Conservation (phyloP, 78 protist genomes). For the Dictyostelium capitatum region DNA sequence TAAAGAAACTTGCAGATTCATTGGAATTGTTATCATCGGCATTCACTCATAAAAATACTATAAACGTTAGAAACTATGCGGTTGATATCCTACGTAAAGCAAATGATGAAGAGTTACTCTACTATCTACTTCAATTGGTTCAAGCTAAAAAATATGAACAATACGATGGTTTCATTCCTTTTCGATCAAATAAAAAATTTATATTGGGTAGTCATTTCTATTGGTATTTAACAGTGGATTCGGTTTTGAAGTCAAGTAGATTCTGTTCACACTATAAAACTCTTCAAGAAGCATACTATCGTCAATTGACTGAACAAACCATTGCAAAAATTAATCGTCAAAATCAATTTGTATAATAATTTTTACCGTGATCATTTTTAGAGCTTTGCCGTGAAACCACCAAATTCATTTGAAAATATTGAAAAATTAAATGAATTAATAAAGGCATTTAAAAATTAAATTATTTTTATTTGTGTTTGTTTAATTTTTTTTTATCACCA, state of each 20-base stretch:
- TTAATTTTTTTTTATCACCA: too few species aligned
- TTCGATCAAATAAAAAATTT: conserved; percentile 52
- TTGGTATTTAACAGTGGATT: conserved; percentile 82
- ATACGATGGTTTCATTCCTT: conserved; percentile 52
- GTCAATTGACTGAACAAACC: conserved; percentile 7
- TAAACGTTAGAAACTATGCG: conserved; percentile 91
- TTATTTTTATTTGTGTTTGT: too few species aligned
- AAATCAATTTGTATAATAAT: conserved; percentile 25
- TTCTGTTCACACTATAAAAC: conserved; percentile 34
- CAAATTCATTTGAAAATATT: too few species aligned
- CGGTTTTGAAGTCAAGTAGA: conserved; percentile 18
- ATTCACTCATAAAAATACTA: conserved; percentile 53
- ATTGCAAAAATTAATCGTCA: neutral
- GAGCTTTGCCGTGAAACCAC: too few species aligned
- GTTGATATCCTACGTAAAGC: conserved; percentile 85
- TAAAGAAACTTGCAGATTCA: conserved; percentile 86
- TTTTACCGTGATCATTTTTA: too few species aligned
- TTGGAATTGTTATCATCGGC: conserved; percentile 91
- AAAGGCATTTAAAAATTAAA: too few species aligned
- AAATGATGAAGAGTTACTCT: conserved; percentile 80
- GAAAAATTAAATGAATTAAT: too few species aligned
- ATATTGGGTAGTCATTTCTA: conserved; percentile 62
- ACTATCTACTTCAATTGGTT: conserved; percentile 96
- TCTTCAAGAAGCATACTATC: conserved; percentile 30
- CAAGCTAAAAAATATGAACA: conserved; percentile 93